phyloP scores from a whole-genome alignment of 2,329 filamentous ascomycete species.

The Penicillium sp. region DNA sequence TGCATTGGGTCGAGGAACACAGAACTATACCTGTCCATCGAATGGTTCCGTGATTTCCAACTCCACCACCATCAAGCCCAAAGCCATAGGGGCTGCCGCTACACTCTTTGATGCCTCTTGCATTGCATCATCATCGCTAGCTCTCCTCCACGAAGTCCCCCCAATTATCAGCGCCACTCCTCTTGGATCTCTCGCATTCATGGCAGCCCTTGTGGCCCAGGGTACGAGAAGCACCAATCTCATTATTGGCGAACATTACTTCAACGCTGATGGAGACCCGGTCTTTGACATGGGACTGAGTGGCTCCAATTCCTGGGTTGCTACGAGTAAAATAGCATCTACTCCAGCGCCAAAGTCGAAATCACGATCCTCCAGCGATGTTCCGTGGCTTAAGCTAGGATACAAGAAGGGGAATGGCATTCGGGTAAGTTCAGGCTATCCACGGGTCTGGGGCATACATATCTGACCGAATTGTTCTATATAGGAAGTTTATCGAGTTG shows the following conservation, averaged over 20 bases:
- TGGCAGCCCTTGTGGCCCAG: conserved; percentile 21
- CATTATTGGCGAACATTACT: conserved; percentile 42
- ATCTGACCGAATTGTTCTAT: conserved; percentile 6
- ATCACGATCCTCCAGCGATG: conserved; percentile 21
- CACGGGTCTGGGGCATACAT: background rate
- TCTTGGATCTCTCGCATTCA: conserved; percentile 31
- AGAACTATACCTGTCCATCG: conserved; percentile 51
- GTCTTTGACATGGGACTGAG: conserved; percentile 35
- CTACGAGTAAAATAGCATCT: conserved; percentile 28
- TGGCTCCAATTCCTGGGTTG: conserved; percentile 28
- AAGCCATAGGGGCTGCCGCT: conserved; percentile 47
- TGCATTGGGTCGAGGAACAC: conserved; percentile 50
- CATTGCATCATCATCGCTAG: conserved; percentile 29
- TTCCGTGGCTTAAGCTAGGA: conserved; percentile 38
- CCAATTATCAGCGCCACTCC: conserved; percentile 21
- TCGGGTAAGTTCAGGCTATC: conserved; percentile 25
- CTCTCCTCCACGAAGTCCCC: conserved; percentile 33
- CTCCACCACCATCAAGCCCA: conserved; percentile 27
- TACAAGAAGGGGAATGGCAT: conserved; percentile 30
- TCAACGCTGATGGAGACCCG: conserved; percentile 28
- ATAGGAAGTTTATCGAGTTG: conserved; percentile 45
- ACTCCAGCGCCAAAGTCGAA: conserved; percentile 23
- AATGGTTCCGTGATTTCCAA: conserved; percentile 17
- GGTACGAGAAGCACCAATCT: conserved; percentile 20
- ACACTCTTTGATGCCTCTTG: conserved; percentile 48